phyloP scores from a whole-genome alignment of 345 rosid species.

The Eucalyptus sideroxylon region DNA sequence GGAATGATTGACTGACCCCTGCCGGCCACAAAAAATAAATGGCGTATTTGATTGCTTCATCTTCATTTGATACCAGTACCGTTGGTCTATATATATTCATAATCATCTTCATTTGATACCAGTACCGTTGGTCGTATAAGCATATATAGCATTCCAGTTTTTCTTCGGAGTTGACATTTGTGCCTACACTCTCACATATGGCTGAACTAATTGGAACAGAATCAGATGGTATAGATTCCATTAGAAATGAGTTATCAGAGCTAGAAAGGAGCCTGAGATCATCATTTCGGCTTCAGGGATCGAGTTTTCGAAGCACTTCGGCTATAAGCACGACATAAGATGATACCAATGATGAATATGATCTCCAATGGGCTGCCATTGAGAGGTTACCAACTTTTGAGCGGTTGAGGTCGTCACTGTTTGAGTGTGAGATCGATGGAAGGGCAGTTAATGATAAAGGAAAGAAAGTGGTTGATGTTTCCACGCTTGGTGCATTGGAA shows the following conservation, averaged over 20 bases:
- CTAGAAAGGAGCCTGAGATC: constrained; percentile 53
- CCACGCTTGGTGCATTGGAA: constrained; percentile 45
- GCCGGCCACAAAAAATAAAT: too few relatives aligned
- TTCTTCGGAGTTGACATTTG: background rate
- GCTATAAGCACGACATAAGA: constrained; percentile 3
- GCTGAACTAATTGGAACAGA: constrained; percentile 37
- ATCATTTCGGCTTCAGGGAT: constrained; percentile 32
- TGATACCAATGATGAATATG: constrained; percentile 21
- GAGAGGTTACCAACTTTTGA: constrained; percentile 63
- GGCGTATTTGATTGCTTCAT: background rate
- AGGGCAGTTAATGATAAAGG: background rate
- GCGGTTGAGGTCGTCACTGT: constrained; percentile 42
- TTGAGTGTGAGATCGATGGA: constrained; percentile 3
- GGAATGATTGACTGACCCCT: too few relatives aligned
- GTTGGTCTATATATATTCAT: background rate
- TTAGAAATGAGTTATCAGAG: constrained; percentile 48
- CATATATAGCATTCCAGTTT: background rate
- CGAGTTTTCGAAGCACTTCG: constrained; percentile 31
- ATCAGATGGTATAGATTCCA: constrained; percentile 47
- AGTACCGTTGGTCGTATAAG: background rate
- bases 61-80: background rate
- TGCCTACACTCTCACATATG: constrained; percentile 5
- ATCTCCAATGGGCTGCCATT: constrained; percentile 52
- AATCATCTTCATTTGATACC: background rate
- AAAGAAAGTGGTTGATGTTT: constrained; percentile 31